Evolutionary conservation across 768 basidiomycete species (phyloP).

Genomic region (Boletus subparvulus): DNA sequence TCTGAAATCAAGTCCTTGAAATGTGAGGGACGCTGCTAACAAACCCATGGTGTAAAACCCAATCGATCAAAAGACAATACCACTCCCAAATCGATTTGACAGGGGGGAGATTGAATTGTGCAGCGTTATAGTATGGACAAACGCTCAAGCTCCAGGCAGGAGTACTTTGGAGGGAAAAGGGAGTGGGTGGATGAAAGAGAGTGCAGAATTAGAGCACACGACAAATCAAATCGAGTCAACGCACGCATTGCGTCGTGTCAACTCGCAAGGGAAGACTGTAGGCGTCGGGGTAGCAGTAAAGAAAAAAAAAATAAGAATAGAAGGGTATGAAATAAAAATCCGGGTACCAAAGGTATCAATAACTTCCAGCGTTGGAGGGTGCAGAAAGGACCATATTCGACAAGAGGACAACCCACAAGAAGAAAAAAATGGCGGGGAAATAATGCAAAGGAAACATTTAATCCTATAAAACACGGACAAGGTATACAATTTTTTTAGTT

Average conservation of each 20-base stretch:
- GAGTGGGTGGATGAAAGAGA: not conserved
- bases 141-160: slow-evolving; percentile 24
- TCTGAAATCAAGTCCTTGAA: no score
- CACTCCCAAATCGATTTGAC: not conserved
- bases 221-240: not conserved
- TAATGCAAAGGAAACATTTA: not conserved
- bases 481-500: slow-evolving; percentile 18
- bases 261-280: not conserved
- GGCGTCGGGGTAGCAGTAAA: not conserved
- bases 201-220: not conserved
- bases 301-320: not conserved
- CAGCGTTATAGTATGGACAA: slow-evolving; percentile 2
- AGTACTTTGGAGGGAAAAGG: not conserved
- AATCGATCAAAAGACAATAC: not conserved
- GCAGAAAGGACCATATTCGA: not conserved
- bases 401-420: slow-evolving; percentile 6
- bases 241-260: not conserved
- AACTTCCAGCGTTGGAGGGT: slow-evolving; percentile 7
- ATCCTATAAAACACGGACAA: slow-evolving; percentile 12
- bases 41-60: not conserved
- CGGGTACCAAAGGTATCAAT: slow-evolving; percentile 21
- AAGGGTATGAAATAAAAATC: slow-evolving; percentile 19
- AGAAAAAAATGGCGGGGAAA: not conserved
- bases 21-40: no score
- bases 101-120: not conserved